phyloP scores from a whole-genome alignment of 345 rosid species.

The Eucalyptus regnans region DNA sequence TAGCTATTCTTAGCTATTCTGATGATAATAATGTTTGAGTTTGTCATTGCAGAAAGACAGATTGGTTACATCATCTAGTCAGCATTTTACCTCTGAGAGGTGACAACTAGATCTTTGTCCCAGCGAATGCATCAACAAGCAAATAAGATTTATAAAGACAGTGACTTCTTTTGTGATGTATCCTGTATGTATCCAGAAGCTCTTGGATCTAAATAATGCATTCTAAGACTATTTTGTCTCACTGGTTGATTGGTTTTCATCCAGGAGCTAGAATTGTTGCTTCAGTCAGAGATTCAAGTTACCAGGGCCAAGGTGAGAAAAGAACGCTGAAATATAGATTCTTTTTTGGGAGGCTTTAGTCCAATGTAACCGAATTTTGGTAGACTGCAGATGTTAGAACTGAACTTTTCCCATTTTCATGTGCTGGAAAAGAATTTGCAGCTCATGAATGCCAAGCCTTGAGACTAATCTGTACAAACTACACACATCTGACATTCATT shows the following conservation, averaged over 20 bases:
- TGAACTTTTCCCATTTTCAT: background rate
- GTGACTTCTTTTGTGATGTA: too few relatives aligned
- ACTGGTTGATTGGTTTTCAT: too few relatives aligned
- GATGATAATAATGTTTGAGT: background rate
- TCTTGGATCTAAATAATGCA: too few relatives aligned
- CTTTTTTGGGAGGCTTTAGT: background rate
- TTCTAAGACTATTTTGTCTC: too few relatives aligned
- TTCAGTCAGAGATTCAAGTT: too few relatives aligned
- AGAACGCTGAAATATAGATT: too few relatives aligned
- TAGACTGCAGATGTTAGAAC: background rate
- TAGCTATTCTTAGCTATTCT: background rate
- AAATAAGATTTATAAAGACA: too few relatives aligned
- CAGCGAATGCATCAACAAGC: fast-evolving
- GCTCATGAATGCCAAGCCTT: background rate
- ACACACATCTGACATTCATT: fast-evolving
- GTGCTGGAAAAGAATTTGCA: background rate
- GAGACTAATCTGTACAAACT: background rate
- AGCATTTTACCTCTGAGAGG: fast-evolving
- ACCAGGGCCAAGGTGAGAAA: too few relatives aligned
- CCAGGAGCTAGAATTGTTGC: too few relatives aligned
- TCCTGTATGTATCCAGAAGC: too few relatives aligned
- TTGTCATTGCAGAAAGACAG: background rate
- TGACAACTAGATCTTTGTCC: background rate
- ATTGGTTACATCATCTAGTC: background rate
- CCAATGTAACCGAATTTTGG: background rate